phyloP scores from a whole-genome alignment of 2,329 filamentous ascomycete species.

The Verticillium tricorpus region DNA sequence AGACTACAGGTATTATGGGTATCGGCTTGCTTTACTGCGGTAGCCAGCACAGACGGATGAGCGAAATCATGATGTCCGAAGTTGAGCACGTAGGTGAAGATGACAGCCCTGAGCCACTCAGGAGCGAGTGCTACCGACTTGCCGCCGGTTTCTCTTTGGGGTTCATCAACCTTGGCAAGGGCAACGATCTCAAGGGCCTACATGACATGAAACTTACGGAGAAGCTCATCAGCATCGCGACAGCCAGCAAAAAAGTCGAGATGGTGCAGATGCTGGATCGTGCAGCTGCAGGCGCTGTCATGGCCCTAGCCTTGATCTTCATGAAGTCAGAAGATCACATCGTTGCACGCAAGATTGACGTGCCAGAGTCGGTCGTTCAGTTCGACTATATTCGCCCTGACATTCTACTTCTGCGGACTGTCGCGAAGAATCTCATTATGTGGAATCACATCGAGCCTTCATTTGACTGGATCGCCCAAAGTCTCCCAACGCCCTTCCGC shows the following conservation, averaged over 20 bases:
- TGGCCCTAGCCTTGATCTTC: conserved; percentile 87
- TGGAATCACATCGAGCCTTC: conserved; percentile 79
- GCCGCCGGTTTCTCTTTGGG: conserved; percentile 91
- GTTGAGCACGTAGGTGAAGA: conserved; percentile 79
- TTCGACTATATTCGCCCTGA: conserved; percentile 96
- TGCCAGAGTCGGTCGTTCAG: conserved; percentile 83
- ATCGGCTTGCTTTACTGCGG: conserved; percentile 92
- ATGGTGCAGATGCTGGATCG: conserved; percentile 90
- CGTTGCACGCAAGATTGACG: conserved; percentile 85
- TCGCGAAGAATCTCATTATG: conserved; percentile 87
- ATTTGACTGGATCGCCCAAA: conserved; percentile 69
- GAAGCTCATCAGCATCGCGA: conserved; percentile 77
- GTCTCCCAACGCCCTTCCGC: conserved; percentile 68
- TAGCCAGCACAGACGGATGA: conserved; percentile 97
- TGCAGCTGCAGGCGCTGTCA: conserved; percentile 86
- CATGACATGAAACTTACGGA: conserved; percentile 94
- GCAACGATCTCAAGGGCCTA: conserved; percentile 79
- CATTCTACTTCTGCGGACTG: conserved; percentile 81
- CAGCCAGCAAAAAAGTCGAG: conserved; percentile 85
- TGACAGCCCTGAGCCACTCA: conserved; percentile 78
- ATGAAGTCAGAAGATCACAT: conserved; percentile 93
- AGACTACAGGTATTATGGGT: conserved; percentile 95
- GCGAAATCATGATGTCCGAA: conserved; percentile 96
- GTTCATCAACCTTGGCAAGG: conserved; percentile 91
- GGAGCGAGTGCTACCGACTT: conserved; percentile 93